Evolutionary conservation across 78 protist species (phyloP).

Genomic region (Dictyostelium intermedium): DNA sequence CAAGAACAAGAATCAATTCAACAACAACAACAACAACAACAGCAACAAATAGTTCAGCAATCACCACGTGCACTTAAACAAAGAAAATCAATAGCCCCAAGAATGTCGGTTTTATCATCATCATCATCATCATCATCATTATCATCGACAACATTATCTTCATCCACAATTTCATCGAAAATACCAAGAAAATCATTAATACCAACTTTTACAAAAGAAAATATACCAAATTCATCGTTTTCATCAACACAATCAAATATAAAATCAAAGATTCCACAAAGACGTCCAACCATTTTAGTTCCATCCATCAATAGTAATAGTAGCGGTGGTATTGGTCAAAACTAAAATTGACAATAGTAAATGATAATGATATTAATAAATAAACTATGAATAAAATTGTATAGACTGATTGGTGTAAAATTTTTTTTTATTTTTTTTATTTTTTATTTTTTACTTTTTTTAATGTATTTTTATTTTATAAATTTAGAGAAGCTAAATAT

Average conservation of each 20-base stretch:
- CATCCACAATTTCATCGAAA: not conserved
- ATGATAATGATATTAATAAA: no score
- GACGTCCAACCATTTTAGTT: not conserved
- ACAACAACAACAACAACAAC: not conserved
- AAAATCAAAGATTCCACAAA: conserved; percentile 6
- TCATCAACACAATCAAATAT: not conserved
- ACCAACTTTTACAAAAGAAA: not conserved
- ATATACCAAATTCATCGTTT: not conserved
- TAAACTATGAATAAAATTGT: no score
- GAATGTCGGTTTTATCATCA: not conserved
- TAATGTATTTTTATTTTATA: no score
- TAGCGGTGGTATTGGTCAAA: conserved; percentile 2
- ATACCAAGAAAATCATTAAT: not conserved
- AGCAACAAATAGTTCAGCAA: not conserved
- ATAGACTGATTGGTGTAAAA: no score
- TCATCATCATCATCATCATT: not conserved
- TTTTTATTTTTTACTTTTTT: no score
- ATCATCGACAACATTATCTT: not conserved
- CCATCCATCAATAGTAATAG: not conserved
- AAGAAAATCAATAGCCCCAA: not conserved
- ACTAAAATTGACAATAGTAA: not conserved
- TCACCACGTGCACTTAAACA: not conserved
- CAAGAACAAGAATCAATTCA: not conserved
- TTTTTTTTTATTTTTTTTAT: no score
- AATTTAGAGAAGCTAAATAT: no score